A percentile compares a stretch with the other conserved stretches of the same genome.
These are phyloP conservation scores for Pichia norvegensis DNA, from an alignment of 1,139 yeast species.

Conservation along the genomic window DNA sequence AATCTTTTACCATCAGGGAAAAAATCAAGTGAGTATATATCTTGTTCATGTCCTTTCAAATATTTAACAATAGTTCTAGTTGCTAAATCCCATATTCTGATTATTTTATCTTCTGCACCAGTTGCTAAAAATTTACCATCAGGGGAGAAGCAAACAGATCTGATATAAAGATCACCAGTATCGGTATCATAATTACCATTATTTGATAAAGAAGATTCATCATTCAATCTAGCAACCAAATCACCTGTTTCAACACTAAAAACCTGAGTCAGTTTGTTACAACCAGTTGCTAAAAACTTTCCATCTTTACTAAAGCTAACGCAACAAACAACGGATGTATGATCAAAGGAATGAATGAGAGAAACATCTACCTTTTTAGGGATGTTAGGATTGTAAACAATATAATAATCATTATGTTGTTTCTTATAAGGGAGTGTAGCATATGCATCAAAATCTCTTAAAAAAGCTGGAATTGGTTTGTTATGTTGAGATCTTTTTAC, in stretches of 20 bases:
- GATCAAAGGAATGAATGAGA: constrained; percentile 82
- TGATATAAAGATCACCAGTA: constrained; percentile 78
- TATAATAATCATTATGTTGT: constrained; percentile 81
- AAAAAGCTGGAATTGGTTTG: constrained; percentile 73
- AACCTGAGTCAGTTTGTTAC: constrained; percentile 93
- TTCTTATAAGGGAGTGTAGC: constrained; percentile 75
- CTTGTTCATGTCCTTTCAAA: constrained; percentile 94
- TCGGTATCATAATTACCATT: constrained; percentile 36
- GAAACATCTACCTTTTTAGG: constrained; percentile 74
- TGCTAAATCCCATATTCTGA: constrained; percentile 93
- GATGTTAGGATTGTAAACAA: constrained; percentile 84
- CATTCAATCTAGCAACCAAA: constrained; percentile 76
- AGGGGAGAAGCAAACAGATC: constrained; percentile 94
- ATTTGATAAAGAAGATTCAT: constrained; percentile 51
- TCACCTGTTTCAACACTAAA: constrained; percentile 91
- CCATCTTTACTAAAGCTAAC: constrained; percentile 92
- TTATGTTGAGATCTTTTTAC: constrained; percentile 47
- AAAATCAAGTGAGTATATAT: constrained; percentile 90
- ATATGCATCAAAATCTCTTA: constrained; percentile 74
- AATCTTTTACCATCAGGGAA: constrained; percentile 92
- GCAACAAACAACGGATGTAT: constrained; percentile 92
- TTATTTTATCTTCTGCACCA: constrained; percentile 96
- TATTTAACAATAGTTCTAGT: constrained; percentile 82
- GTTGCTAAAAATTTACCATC: constrained; percentile 94
- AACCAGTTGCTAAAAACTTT: constrained; percentile 90